These are phyloP conservation scores for Pseudocohnilembus persalinus DNA, from an alignment of 169 alveolate genomes.

Conservation along the genomic window DNA sequence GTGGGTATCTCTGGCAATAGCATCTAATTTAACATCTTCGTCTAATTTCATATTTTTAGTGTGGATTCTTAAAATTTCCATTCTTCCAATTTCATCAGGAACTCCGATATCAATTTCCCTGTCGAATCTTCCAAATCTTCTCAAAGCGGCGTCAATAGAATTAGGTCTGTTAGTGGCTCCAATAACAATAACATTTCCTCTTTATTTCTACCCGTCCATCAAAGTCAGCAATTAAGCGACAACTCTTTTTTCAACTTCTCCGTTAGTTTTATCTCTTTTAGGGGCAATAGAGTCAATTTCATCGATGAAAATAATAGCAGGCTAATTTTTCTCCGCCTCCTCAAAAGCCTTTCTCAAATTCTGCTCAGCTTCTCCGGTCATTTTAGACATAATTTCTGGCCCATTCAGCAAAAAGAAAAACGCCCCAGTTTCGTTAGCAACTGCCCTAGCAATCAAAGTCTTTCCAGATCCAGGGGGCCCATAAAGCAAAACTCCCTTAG, in stretches of 20 bases:
- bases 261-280: constrained; percentile 98
- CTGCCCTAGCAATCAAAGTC: constrained; percentile 99
- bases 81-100: constrained; percentile 99
- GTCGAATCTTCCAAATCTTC: constrained; percentile 99
- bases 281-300: constrained; percentile 99
- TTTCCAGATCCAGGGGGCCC: constrained; percentile 99
- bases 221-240: constrained; percentile 98
- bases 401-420: constrained; percentile 96
- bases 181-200: constrained; percentile 99
- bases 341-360: constrained; percentile 97
- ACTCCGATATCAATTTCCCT: constrained; percentile 99
- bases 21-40: constrained; percentile 97
- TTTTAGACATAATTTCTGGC: constrained; percentile 97
- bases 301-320: constrained; percentile 99
- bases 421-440: constrained; percentile 99
- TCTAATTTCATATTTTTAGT: constrained; percentile 99
- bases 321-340: constrained; percentile 98
- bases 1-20: constrained; percentile 98
- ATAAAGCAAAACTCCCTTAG: constrained; percentile 99
- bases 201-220: constrained; percentile 99
- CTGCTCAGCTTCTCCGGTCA: constrained; percentile 99
- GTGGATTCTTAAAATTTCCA: constrained; percentile 98
- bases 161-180: constrained; percentile 99
- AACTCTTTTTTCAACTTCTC: constrained; percentile 99
- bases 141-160: constrained; percentile 98